Conservation (phyloP, 129 eudicot genomes). For the Chrysanthemum seticuspe region DNA sequence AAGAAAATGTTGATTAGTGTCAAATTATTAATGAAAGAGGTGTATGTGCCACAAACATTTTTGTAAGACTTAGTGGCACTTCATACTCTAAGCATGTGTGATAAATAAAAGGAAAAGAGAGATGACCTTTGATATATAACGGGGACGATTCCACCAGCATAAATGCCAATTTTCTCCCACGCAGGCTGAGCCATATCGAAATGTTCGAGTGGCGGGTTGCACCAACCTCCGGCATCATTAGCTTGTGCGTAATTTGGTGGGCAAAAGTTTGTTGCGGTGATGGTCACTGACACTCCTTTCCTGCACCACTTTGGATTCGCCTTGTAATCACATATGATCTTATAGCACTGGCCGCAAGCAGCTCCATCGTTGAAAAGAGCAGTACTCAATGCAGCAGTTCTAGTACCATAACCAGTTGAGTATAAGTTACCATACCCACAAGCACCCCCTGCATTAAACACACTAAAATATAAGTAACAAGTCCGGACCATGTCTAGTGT, state of each 20-base stretch:
- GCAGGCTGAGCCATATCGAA: conserved; percentile 99
- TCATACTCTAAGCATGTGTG: too few relatives aligned
- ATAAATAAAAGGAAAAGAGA: not conserved
- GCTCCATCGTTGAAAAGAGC: conserved; percentile 81
- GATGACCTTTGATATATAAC: conserved; percentile 63
- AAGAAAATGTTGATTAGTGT: too few relatives aligned
- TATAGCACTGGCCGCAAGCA: conserved; percentile 80
- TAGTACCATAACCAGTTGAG: conserved; percentile 69
- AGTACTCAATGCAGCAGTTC: conserved; percentile 91
- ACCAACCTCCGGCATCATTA: conserved; percentile 80
- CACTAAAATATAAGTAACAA: not conserved
- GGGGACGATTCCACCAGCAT: conserved; percentile 76
- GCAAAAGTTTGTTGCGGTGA: conserved; percentile 88
- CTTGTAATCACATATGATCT: conserved; percentile 61
- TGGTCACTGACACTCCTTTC: conserved; percentile 61
- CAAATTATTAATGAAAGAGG: too few relatives aligned
- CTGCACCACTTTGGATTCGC: conserved; percentile 70
- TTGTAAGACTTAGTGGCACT: too few relatives aligned
- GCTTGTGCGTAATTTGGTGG: conserved; percentile 77
- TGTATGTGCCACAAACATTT: too few relatives aligned
- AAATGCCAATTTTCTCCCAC: conserved; percentile 88
- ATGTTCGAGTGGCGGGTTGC: conserved; percentile 89
- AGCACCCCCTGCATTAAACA: conserved; percentile 64
- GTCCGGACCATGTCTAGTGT: too few relatives aligned
- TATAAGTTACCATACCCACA: conserved; percentile 91